These are phyloP conservation scores for Telopea speciosissima DNA, from an alignment of 177 flowering plant species.

Conservation along the genomic window DNA sequence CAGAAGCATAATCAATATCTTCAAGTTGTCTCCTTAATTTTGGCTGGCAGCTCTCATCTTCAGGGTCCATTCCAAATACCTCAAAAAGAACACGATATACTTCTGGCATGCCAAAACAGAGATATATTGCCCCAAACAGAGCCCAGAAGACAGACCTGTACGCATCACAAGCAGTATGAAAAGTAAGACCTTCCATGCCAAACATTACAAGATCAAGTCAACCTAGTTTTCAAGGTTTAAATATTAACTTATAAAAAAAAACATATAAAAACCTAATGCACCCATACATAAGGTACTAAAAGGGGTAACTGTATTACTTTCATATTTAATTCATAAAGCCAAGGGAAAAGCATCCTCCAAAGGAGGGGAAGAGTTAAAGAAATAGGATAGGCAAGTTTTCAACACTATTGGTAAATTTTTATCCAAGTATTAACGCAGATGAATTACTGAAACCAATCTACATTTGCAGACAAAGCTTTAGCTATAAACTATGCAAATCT, in stretches of 20 bases:
- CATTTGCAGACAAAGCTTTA: too few relatives aligned
- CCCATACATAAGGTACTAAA: background rate
- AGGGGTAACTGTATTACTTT: background rate
- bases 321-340: too few relatives aligned
- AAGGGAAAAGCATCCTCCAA: too few relatives aligned
- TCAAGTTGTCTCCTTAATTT: conserved; percentile 86
- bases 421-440: too few relatives aligned
- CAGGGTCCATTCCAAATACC: conserved; percentile 98
- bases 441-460: too few relatives aligned
- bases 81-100: conserved; percentile 98
- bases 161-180: conserved; percentile 7
- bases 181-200: background rate
- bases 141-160: conserved; percentile 97
- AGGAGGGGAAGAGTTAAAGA: too few relatives aligned
- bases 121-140: conserved; percentile 90
- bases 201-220: background rate
- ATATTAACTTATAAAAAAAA: too few relatives aligned
- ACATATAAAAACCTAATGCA: background rate
- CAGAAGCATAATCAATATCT: conserved; percentile 94
- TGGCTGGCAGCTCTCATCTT: conserved; percentile 94
- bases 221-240: background rate
- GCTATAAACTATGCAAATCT: too few relatives aligned
- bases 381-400: too few relatives aligned
- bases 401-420: too few relatives aligned
- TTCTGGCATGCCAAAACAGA: conserved; percentile 97